These are phyloP conservation scores for Apiospora sp. DNA, from an alignment of 2,329 filamentous ascomycete genomes.

Conservation along the genomic window DNA sequence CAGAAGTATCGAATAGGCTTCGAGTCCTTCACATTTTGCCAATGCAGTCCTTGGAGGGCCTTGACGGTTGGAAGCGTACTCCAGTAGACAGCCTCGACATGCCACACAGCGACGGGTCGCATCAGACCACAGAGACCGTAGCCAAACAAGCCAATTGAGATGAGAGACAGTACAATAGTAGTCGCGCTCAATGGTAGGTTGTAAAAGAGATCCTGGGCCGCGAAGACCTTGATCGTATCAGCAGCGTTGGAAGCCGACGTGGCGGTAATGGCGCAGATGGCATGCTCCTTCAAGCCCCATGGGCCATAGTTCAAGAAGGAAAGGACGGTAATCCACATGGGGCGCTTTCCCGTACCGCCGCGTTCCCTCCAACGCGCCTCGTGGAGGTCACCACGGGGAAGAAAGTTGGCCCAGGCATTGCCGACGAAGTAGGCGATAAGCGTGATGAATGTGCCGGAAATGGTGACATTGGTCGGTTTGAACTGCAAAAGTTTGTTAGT, in stretches of 20 bases:
- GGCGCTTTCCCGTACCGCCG: conserved; percentile 50
- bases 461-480: conserved; percentile 57
- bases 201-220: conserved; percentile 61
- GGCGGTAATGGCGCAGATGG: conserved; percentile 61
- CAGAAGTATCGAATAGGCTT: conserved; percentile 61
- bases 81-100: conserved; percentile 66
- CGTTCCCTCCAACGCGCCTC: conserved; percentile 55
- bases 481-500: conserved; percentile 46
- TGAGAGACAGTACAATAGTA: conserved; percentile 57
- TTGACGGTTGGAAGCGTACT: conserved; percentile 60
- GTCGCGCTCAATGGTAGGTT: conserved; percentile 51
- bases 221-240: conserved; percentile 51
- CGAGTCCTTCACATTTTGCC: conserved; percentile 57
- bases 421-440: conserved; percentile 65
- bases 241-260: conserved; percentile 60
- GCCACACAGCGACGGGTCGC: conserved; percentile 62
- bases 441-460: conserved; percentile 63
- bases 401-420: conserved; percentile 53
- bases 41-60: conserved; percentile 62
- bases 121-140: conserved; percentile 62
- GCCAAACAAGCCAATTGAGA: conserved; percentile 64
- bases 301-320: conserved; percentile 59
- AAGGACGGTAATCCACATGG: conserved; percentile 49
- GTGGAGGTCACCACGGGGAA: conserved; percentile 61
- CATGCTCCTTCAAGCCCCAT: conserved; percentile 64